Evolutionary conservation across 1,284 basidiomycete genomes (phyloP).

Genomic region (Fomitopsis betulina): DNA sequence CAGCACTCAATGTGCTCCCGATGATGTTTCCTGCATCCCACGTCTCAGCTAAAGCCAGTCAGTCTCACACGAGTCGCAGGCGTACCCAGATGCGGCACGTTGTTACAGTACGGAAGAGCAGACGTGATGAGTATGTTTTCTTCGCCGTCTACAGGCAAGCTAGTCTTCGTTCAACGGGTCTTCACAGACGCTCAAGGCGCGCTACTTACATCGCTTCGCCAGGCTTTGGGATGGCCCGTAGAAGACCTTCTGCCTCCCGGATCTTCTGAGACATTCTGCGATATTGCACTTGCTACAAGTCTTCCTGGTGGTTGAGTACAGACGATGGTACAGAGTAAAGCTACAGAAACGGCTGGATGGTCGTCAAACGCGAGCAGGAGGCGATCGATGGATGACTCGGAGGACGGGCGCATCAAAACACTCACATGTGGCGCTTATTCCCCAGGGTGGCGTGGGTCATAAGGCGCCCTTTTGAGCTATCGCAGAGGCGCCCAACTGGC

Average conservation of each 20-base stretch:
- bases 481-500: too few species aligned
- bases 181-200: not conserved
- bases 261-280: constrained; percentile 63
- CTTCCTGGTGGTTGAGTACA: not conserved
- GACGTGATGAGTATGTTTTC: constrained; percentile 91
- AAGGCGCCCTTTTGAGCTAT: too few species aligned
- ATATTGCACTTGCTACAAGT: not conserved
- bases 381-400: constrained; percentile 3
- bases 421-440: too few species aligned
- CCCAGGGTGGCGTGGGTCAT: too few species aligned
- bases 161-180: constrained; percentile 26
- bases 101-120: constrained; percentile 98
- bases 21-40: constrained; percentile 84
- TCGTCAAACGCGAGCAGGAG: not conserved
- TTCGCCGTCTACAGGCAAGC: constrained; percentile 83
- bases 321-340: not conserved
- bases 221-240: constrained; percentile 41
- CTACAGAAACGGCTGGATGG: not conserved
- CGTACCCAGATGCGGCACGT: constrained; percentile 93
- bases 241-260: constrained; percentile 54
- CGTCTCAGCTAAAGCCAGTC: not conserved
- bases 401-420: not conserved
- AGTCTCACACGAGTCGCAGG: constrained; percentile 3
- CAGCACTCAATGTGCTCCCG: constrained; percentile 92
- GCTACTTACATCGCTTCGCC: constrained; percentile 29